phyloP scores from a whole-genome alignment of 371 early-diverging fungal genomes.

The Phascolomyces articulosus region DNA sequence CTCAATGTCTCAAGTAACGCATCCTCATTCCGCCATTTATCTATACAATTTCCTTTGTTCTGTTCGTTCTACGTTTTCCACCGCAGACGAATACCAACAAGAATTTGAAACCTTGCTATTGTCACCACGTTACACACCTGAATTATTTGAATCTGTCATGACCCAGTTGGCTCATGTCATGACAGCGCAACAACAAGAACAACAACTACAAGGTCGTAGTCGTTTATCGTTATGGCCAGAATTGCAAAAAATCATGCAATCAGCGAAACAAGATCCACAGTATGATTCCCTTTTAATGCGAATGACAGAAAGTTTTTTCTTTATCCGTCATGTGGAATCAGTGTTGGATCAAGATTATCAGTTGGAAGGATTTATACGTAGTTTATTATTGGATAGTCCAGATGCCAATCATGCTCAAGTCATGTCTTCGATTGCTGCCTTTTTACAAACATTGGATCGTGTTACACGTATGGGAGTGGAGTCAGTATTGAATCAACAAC shows the following conservation, averaged over 20 bases:
- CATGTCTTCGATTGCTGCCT: constrained; percentile 2
- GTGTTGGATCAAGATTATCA: background rate
- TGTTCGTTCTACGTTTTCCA: background rate
- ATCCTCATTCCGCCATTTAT: constrained; percentile 2
- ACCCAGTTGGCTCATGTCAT: background rate
- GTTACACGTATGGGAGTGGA: background rate
- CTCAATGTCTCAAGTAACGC: background rate
- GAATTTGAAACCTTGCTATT: background rate
- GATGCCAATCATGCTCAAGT: constrained; percentile 14
- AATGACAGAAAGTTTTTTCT: constrained; percentile 13
- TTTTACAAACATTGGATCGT: background rate
- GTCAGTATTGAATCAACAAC: constrained; percentile 2
- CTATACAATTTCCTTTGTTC: background rate
- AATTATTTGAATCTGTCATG: background rate
- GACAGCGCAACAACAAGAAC: background rate
- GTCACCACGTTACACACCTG: background rate
- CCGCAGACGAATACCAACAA: background rate
- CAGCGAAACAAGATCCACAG: constrained; percentile 6
- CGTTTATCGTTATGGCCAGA: constrained; percentile 2
- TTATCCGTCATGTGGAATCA: constrained; percentile 9
- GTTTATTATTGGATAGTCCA: constrained; percentile 10
- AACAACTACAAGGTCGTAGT: background rate
- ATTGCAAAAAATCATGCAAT: background rate
- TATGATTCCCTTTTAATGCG: constrained; percentile 6
- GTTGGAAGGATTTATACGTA: constrained; percentile 10